Evolutionary conservation across 169 alveolate species (phyloP), one percentile per base, ranked within the genome.

Genomic region (Eimeria acervulina): DNA sequence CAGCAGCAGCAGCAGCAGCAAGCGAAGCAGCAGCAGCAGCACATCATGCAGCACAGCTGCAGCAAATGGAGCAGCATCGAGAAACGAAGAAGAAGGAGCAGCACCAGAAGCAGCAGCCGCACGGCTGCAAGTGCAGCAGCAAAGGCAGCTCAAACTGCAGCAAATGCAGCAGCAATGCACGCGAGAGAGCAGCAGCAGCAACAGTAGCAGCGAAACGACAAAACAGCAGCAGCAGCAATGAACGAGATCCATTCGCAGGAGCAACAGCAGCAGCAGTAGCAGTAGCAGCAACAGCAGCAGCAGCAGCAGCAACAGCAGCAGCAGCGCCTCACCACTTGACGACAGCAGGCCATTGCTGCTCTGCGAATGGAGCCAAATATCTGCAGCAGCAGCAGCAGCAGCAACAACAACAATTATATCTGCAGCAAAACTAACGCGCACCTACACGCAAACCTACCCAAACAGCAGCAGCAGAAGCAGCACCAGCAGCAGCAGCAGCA

Each of bases 281-380:
- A 68, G 83, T 10, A 36, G 59, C 59, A 28, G 10, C 47, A 19
- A 26, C 26, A 33, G 33, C 61, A 80, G 68, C 51, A 36, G 44
- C 81, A 28, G 81, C 33, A 19, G 36, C 72, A 68, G 42, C 52
- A 42, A 13, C 36, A 68, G 31, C 55, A n/a, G 40, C 38, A 26
- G 23, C 36, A 15, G 3, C 31, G 59, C n/a, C 95, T 70, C 55
- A 91, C 95, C 95, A 91, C 76, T 91, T 91, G 66, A 91, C 95
- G 10, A 91, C 95, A 26, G 95, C 52, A 1, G 95, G 95, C 95
- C 95, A 91, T 44, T 83, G 66, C 66, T 76, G 80, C 42, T 91
- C 95, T 12, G 84, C 44, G 51, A 91, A 91, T 51, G 59, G 15
- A 51, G 59, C 59, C 59, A 51, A 51, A 51, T 51, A 51, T 17